A percentile compares a stretch with the other conserved stretches of the same genome.
These are phyloP conservation scores for Beta corolliflora DNA, from an alignment of 179 eudicot genomes.

Conservation along the genomic window DNA sequence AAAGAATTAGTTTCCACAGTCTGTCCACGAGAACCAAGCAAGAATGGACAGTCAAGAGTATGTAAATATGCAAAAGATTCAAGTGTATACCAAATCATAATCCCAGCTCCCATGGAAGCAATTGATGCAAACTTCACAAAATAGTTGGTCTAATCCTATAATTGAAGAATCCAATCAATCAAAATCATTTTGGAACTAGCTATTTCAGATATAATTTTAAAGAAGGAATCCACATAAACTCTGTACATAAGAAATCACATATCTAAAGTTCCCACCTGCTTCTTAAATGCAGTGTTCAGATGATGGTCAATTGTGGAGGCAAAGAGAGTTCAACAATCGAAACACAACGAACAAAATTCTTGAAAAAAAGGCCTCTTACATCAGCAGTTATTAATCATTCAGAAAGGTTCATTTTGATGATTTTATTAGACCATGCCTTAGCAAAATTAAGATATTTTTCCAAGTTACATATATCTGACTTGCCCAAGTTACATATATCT, in stretches of 20 bases:
- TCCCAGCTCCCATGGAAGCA: slow-evolving; percentile 8
- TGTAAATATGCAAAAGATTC: slow-evolving; percentile 19
- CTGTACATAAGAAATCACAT: not conserved
- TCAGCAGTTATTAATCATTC: too few species aligned
- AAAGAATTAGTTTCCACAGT: not conserved
- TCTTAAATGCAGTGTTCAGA: not conserved
- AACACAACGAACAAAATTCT: not conserved
- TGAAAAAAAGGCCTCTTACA: too few species aligned
- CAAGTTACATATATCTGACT: too few species aligned
- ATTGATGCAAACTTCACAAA: slow-evolving; percentile 23
- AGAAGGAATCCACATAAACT: not conserved
- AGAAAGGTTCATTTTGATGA: not conserved
- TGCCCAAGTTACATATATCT: not conserved
- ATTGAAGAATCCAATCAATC: slow-evolving; percentile 6
- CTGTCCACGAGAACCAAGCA: slow-evolving; percentile 1
- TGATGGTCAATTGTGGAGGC: not conserved
- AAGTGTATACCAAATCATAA: slow-evolving; percentile 30
- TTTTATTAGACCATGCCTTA: not conserved
- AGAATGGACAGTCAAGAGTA: slow-evolving; percentile 13
- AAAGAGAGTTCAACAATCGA: slow-evolving; percentile 8
- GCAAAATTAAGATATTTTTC: not conserved
- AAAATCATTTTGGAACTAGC: slow-evolving; percentile 15
- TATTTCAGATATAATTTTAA: not conserved
- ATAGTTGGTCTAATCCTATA: slow-evolving; percentile 24
- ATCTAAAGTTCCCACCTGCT: slow-evolving; percentile 8